phyloP scores from a whole-genome alignment of 1,284 basidiomycete genomes.

The Ganoderma resinaceum region DNA sequence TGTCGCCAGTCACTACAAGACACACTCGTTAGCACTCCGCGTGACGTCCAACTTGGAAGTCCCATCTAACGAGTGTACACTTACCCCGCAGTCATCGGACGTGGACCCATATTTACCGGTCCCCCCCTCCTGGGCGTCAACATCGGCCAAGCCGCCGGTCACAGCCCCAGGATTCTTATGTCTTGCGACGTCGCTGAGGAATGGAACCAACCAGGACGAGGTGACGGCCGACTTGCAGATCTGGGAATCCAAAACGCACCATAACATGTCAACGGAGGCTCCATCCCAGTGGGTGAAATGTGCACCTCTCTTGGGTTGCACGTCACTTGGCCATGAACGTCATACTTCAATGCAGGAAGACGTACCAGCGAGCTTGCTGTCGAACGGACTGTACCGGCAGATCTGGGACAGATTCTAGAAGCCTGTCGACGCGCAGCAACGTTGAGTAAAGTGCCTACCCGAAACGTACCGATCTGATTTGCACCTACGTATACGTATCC shows the following conservation, averaged over 20 bases:
- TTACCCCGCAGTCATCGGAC: constrained; percentile 2
- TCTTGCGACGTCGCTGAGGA: not conserved
- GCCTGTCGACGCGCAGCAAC: not conserved
- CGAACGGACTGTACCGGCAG: too few relatives aligned
- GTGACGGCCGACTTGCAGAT: not conserved
- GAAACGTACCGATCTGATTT: not conserved
- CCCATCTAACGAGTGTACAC: not conserved
- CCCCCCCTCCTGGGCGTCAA: not conserved
- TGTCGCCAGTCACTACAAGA: not conserved
- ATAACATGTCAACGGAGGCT: not conserved
- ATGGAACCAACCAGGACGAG: not conserved
- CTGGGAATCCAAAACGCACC: not conserved
- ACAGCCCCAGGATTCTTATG: not conserved
- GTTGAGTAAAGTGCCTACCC: not conserved
- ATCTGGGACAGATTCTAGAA: too few relatives aligned
- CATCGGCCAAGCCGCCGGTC: not conserved
- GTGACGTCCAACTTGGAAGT: not conserved
- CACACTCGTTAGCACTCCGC: not conserved
- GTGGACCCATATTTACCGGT: not conserved
- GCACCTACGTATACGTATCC: not conserved
- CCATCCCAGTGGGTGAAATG: not conserved
- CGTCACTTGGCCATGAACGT: too few relatives aligned
- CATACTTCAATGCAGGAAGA: too few relatives aligned
- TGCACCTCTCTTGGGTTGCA: not conserved
- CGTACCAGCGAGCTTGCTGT: too few relatives aligned